A percentile compares a stretch with the other conserved stretches of the same genome.
Evolutionary conservation across 192 early-diverging fungal genomes (phyloP).

Genomic region (Rhizoclosmatium globosum): DNA sequence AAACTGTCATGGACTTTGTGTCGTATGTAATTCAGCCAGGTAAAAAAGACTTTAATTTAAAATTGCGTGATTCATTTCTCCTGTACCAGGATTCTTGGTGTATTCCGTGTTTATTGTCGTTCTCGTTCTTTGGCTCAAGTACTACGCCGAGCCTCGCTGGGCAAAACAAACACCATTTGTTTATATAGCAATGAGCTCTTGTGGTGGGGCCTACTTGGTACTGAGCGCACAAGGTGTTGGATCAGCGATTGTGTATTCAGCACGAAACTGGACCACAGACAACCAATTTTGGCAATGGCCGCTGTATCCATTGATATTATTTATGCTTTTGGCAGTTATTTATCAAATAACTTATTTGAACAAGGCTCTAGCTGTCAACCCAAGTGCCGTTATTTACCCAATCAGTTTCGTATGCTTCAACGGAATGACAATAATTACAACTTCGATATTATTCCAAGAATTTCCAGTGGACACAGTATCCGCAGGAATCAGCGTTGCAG

Average conservation of each 20-base stretch:
- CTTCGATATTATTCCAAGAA: conserved; percentile 68
- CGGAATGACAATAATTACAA: conserved; percentile 63
- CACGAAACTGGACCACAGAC: conserved; percentile 46
- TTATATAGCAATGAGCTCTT: too few species aligned
- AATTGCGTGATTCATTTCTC: not conserved
- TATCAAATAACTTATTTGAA: conserved; percentile 70
- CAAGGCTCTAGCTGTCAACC: conserved; percentile 68
- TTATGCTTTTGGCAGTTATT: conserved; percentile 55
- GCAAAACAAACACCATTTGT: conserved; percentile 62
- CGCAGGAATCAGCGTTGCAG: conserved; percentile 48
- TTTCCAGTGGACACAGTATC: conserved; percentile 55
- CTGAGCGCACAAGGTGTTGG: conserved; percentile 62
- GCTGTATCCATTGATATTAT: conserved; percentile 53
- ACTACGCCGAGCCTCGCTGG: conserved; percentile 61
- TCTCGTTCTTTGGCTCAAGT: conserved; percentile 48
- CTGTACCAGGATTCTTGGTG: conserved; percentile 52
- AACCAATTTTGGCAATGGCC: conserved; percentile 64
- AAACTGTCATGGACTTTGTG: conserved; percentile 52
- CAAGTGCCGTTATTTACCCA: too few species aligned
- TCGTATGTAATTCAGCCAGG: conserved; percentile 62
- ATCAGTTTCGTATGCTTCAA: too few species aligned
- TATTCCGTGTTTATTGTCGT: conserved; percentile 58
- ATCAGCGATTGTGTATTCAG: conserved; percentile 56
- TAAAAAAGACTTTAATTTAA: conserved; percentile 8
- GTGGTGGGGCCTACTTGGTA: conserved; percentile 59